Conservation (phyloP, 1,139 yeast genomes). For the Suhomyces choctaworum region DNA sequence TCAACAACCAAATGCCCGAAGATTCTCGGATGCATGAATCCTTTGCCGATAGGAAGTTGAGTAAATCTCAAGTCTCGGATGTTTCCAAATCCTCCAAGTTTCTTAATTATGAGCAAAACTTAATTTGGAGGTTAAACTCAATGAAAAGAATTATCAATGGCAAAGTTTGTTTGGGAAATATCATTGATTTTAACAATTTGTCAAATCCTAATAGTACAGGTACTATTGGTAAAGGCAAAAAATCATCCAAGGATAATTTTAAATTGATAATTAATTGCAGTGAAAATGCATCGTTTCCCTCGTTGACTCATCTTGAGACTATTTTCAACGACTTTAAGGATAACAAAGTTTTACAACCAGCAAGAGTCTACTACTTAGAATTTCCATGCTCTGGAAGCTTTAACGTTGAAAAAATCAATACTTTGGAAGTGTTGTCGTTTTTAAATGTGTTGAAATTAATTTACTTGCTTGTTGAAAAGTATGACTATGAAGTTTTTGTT, state of each 20-base stretch:
- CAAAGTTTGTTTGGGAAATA: constrained; percentile 34
- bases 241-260: constrained; percentile 17
- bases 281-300: constrained; percentile 36
- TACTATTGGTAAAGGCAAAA: not conserved
- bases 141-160: constrained; percentile 31
- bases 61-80: not conserved
- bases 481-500: constrained; percentile 29
- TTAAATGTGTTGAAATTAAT: constrained; percentile 37
- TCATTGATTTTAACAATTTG: constrained; percentile 32
- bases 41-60: no score
- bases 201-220: constrained; percentile 14
- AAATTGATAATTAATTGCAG: constrained; percentile 38
- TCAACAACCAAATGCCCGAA: constrained; percentile 15
- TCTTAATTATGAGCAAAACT: constrained; percentile 38
- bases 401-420: constrained; percentile 22
- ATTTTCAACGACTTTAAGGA: constrained; percentile 17
- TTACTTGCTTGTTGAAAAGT: constrained; percentile 21
- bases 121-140: constrained; percentile 38
- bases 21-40: not conserved
- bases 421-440: constrained; percentile 30
- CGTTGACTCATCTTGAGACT: constrained; percentile 18
- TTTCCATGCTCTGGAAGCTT: constrained; percentile 38
- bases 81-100: constrained; percentile 20
- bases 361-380: constrained; percentile 29
- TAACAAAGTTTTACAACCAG: constrained; percentile 3